phyloP scores from a whole-genome alignment of 768 basidiomycete species.

The Roridomyces roridus region DNA sequence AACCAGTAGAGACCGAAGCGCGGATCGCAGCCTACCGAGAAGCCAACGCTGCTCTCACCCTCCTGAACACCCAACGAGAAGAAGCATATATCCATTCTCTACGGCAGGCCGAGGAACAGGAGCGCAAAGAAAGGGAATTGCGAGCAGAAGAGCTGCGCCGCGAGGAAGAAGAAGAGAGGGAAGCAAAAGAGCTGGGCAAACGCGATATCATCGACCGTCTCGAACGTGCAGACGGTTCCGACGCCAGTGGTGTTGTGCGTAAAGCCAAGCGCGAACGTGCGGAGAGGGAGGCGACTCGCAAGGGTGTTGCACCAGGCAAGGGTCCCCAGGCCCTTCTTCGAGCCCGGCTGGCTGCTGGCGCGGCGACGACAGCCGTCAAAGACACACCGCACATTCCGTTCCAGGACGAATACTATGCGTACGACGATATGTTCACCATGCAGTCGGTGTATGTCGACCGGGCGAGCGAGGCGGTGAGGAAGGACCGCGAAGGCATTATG shows the following conservation, averaged over 20 bases:
- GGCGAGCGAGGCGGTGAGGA: slow-evolving; percentile 75
- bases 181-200: slow-evolving; percentile 73
- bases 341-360: slow-evolving; percentile 55
- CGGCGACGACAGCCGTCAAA: slow-evolving; percentile 63
- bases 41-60: slow-evolving; percentile 84
- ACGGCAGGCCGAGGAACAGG: slow-evolving; percentile 82
- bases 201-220: slow-evolving; percentile 82
- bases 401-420: slow-evolving; percentile 77
- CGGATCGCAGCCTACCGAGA: slow-evolving; percentile 79
- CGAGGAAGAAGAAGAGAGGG: slow-evolving; percentile 78
- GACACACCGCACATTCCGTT: slow-evolving; percentile 84
- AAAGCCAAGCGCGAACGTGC: slow-evolving; percentile 67
- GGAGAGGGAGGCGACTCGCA: slow-evolving; percentile 47
- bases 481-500: slow-evolving; percentile 81
- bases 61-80: slow-evolving; percentile 83
- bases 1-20: slow-evolving; percentile 80
- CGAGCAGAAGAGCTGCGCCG: slow-evolving; percentile 70
- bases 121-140: slow-evolving; percentile 71
- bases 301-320: slow-evolving; percentile 54
- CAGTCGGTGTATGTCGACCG: slow-evolving; percentile 71
- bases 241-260: slow-evolving; percentile 73
- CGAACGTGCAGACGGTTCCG: slow-evolving; percentile 71
- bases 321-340: slow-evolving; percentile 51
- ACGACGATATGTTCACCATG: slow-evolving; percentile 70
- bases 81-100: slow-evolving; percentile 76